Base-by-base conservation (phyloP, 345 rosid species). In the Stellera chamaejasme region DNA sequence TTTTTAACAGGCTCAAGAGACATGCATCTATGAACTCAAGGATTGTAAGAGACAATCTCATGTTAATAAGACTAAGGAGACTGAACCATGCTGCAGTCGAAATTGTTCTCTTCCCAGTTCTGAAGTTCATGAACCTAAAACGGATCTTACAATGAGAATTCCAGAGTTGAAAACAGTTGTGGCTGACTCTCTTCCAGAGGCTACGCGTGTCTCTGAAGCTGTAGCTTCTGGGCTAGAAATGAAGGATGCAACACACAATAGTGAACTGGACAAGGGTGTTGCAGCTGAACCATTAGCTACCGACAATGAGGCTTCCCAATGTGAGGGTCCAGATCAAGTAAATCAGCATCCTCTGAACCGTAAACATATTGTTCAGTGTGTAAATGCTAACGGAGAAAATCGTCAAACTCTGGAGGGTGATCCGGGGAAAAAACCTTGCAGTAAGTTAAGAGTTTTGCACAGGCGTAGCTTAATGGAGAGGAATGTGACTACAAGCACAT, bases 401-500 rank as follows among this genome's bases (percentile, higher is more conserved):
- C 16, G 44, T 62, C 70, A 63, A 58, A 25, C 26, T 41, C 48
- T 47, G 52, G 50, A 59, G 16, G 58, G 16, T 49, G 50, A 60
- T 62, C 5, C 36, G 55, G 62, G 50, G 48, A 58, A 53, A 48
- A 60, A 53, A 52, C 47, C 62, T 50, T 48, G 63, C 50, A 42
- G 49, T 16, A 52, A 56, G 60, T 80, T 39, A 50, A 66, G 2
- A 52, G n/a, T 46, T 44, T 54, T 44, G 32, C 56, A 48, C 11
- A 82, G 61, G 27, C 69, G 54, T n/a, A 68, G 82, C 57, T 61
- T 80, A 63, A 77, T 85, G 87, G 85, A 80, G 27, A 52, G 77
- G 50, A 73, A 85, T 50, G 53, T 52, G 52, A 72, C 85, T 44
- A 85, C 87, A 43, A 69, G 11, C 10, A 59, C 79, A 10, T 68